Conservation (phyloP, 2,329 filamentous ascomycete species). For the Nannizzia gypsea region DNA sequence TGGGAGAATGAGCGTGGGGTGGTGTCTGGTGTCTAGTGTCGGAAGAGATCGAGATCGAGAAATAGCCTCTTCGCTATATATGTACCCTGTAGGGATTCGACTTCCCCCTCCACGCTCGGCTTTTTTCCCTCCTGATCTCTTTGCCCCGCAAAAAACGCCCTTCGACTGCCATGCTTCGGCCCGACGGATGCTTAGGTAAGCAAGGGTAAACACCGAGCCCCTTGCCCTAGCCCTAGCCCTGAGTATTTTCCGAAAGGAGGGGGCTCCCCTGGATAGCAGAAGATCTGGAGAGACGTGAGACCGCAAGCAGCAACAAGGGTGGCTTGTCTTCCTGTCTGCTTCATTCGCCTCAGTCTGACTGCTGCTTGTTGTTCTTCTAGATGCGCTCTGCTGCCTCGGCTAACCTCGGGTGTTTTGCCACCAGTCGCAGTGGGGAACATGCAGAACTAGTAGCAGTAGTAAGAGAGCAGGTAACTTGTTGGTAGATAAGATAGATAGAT, state of each 20-base stretch:
- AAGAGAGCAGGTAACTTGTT: too few relatives aligned
- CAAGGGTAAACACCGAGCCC: background rate
- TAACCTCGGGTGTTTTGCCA: background rate
- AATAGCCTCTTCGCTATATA: background rate
- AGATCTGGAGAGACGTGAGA: background rate
- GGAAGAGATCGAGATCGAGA: background rate
- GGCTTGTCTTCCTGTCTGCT: background rate
- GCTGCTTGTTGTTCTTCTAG: background rate
- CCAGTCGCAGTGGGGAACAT: background rate
- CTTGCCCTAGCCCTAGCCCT: background rate
- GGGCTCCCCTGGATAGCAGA: background rate
- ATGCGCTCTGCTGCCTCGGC: background rate
- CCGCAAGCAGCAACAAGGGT: too few relatives aligned
- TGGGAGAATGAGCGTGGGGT: background rate
- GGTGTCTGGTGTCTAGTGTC: background rate
- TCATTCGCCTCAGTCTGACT: background rate
- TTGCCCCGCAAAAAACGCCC: background rate
- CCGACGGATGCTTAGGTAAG: background rate
- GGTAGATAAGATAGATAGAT: background rate
- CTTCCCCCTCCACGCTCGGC: background rate
- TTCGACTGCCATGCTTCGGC: background rate
- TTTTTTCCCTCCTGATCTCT: background rate
- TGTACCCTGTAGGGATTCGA: background rate
- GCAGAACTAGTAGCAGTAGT: background rate
- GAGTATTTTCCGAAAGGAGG: background rate